Percentiles rank a stretch among this genome's conserved stretches.
phyloP scores from a whole-genome alignment of 768 basidiomycete genomes.

The Kwoniella sp. region DNA sequence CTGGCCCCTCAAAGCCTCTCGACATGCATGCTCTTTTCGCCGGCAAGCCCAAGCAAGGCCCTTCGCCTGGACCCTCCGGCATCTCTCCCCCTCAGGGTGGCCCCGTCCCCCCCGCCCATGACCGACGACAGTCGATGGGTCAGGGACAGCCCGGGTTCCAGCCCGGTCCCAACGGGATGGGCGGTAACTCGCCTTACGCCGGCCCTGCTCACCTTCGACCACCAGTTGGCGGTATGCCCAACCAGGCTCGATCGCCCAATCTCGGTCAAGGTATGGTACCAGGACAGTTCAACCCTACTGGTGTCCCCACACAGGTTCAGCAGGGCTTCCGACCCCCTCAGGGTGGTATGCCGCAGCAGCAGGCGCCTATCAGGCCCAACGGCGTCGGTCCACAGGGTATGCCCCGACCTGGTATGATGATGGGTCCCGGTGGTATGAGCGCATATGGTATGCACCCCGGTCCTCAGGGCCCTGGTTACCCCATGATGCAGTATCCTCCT shows the following conservation, averaged over 20 bases:
- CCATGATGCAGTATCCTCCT: slow-evolving; percentile 32
- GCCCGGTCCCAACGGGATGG: slow-evolving; percentile 14
- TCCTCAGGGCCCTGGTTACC: slow-evolving; percentile 23
- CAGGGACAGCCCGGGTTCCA: slow-evolving; percentile 21
- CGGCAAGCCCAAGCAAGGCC: slow-evolving; percentile 19
- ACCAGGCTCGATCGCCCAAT: slow-evolving; percentile 31
- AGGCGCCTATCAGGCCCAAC: slow-evolving; percentile 18
- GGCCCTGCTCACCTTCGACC: slow-evolving; percentile 23
- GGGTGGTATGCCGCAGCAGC: slow-evolving; percentile 21
- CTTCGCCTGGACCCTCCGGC: slow-evolving; percentile 8
- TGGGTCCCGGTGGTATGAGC: slow-evolving; percentile 25
- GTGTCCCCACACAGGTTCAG: slow-evolving; percentile 23
- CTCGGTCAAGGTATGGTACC: slow-evolving; percentile 25
- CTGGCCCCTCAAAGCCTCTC: slow-evolving; percentile 46
- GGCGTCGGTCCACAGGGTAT: slow-evolving; percentile 18
- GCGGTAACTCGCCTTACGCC: slow-evolving; percentile 8
- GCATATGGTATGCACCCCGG: slow-evolving; percentile 29
- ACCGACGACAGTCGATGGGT: slow-evolving; percentile 28
- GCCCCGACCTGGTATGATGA: slow-evolving; percentile 26
- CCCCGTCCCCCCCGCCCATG: slow-evolving; percentile 13
- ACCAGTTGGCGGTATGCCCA: slow-evolving; percentile 18
- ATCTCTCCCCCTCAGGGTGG: slow-evolving; percentile 13
- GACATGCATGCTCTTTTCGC: slow-evolving; percentile 54
- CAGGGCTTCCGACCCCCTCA: slow-evolving; percentile 35
- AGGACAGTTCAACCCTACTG: slow-evolving; percentile 21